Percentiles rank a stretch among this genome's conserved stretches.
Conservation (phyloP, 2,329 filamentous ascomycete genomes). For the Aureobasidium sp. region DNA sequence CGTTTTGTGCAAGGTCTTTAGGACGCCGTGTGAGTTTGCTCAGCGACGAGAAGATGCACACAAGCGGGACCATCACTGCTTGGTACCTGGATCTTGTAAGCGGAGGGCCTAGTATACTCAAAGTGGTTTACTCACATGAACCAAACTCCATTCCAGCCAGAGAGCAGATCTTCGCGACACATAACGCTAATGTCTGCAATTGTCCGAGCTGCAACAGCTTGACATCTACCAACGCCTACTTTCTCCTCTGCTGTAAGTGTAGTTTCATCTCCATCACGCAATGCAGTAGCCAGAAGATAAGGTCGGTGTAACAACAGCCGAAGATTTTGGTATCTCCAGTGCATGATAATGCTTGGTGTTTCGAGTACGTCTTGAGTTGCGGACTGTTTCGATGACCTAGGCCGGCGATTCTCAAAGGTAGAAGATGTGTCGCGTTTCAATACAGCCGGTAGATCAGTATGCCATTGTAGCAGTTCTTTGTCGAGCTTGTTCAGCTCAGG, state of each 20-base stretch:
- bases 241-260: conserved; percentile 69
- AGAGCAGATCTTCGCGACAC: conserved; percentile 78
- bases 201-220: conserved; percentile 72
- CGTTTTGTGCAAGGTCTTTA: no score
- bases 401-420: neutral
- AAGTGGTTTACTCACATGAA: conserved; percentile 54
- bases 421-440: conserved; percentile 27
- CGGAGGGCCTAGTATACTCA: no score
- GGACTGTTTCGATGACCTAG: conserved; percentile 20
- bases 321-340: conserved; percentile 84
- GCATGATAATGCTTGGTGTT: conserved; percentile 78
- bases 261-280: conserved; percentile 56
- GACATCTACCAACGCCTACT: conserved; percentile 72
- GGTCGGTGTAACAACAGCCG: conserved; percentile 81
- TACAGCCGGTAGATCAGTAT: conserved; percentile 68
- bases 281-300: conserved; percentile 71
- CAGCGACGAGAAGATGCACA: conserved; percentile 66
- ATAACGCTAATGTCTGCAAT: conserved; percentile 78
- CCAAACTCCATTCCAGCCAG: conserved; percentile 85
- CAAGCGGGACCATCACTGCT: conserved; percentile 80
- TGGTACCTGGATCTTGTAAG: conserved; percentile 59
- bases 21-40: conserved; percentile 19
- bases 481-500: conserved; percentile 75
- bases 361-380: conserved; percentile 73
- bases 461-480: conserved; percentile 75